Conservation (phyloP, 495 filamentous ascomycete species). For the Parathielavia appendiculata region DNA sequence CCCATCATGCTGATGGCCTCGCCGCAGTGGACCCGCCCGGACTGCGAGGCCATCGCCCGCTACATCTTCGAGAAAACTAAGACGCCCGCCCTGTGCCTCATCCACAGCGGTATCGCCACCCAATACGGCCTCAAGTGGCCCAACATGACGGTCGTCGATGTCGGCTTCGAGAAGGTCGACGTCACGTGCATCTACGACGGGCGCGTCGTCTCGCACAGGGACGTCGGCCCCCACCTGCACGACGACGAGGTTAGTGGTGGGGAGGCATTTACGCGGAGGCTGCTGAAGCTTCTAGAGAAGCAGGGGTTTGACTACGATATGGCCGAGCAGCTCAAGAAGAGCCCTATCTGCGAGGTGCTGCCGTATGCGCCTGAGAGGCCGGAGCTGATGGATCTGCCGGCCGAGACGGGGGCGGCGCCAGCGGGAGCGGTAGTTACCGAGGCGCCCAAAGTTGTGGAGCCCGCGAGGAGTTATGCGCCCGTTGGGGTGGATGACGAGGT, state of each 20-base stretch:
- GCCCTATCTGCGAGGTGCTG: slow-evolving; percentile 81
- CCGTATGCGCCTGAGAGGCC: slow-evolving; percentile 56
- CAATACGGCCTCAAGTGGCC: slow-evolving; percentile 75
- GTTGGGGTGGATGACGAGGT: slow-evolving; percentile 40
- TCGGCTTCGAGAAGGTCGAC: slow-evolving; percentile 87
- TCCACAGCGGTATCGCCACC: slow-evolving; percentile 78
- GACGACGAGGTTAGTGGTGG: slow-evolving; percentile 70
- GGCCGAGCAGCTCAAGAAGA: slow-evolving; percentile 93
- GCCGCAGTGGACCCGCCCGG: slow-evolving; percentile 77
- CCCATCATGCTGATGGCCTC: slow-evolving; percentile 83
- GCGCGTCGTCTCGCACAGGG: slow-evolving; percentile 45
- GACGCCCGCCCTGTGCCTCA: slow-evolving; percentile 77
- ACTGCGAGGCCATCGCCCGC: slow-evolving; percentile 75
- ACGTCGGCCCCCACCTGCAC: slow-evolving; percentile 27
- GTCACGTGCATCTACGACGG: slow-evolving; percentile 83
- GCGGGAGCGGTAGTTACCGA: slow-evolving; percentile 31
- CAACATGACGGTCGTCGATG: slow-evolving; percentile 78
- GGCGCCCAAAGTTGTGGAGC: slow-evolving; percentile 32
- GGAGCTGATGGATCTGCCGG: slow-evolving; percentile 48
- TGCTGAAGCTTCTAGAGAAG: slow-evolving; percentile 60
- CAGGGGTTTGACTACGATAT: slow-evolving; percentile 77
- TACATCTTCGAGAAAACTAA: slow-evolving; percentile 98
- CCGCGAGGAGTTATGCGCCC: slow-evolving; percentile 17
- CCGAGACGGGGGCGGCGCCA: slow-evolving; percentile 53
- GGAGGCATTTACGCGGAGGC: slow-evolving; percentile 76